Conservation (phyloP, 768 basidiomycete genomes). For the Psilocybe subaeruginosa region DNA sequence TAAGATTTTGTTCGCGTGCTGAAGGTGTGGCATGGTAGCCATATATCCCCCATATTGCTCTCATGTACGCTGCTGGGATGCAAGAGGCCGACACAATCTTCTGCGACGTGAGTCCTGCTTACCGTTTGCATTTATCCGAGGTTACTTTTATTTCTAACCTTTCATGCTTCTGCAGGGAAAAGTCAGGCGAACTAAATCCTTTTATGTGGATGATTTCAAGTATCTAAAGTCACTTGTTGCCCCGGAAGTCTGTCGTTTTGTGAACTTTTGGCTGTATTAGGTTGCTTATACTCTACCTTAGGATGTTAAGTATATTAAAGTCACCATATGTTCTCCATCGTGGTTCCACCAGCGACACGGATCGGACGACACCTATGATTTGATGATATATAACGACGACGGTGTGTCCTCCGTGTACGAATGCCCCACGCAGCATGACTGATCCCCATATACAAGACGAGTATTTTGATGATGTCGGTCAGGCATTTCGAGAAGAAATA, state of each 20-base stretch:
- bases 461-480: conserved; percentile 51
- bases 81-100: conserved; percentile 41
- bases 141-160: neutral
- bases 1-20: neutral
- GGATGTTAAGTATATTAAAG: conserved; percentile 70
- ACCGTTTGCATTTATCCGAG: neutral
- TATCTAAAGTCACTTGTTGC: conserved; percentile 59
- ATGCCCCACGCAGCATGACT: neutral
- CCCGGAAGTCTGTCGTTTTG: conserved; percentile 44
- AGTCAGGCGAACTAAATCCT: conserved; percentile 61
- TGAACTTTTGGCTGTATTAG: neutral
- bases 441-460: conserved; percentile 37
- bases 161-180: conserved; percentile 45
- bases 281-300: conserved; percentile 22
- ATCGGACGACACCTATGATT: conserved; percentile 56
- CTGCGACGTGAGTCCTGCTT: conserved; percentile 39
- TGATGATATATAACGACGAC: conserved; percentile 62
- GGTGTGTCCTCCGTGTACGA: conserved; percentile 34
- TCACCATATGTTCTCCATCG: conserved; percentile 72
- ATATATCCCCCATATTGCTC: conserved; percentile 49
- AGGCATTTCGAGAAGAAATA: conserved; percentile 52
- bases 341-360: conserved; percentile 77
- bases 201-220: conserved; percentile 67
- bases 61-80: conserved; percentile 44
- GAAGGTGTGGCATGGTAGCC: conserved; percentile 25